Conservation (phyloP, 179 eudicot species). For the Actinidia arguta region DNA sequence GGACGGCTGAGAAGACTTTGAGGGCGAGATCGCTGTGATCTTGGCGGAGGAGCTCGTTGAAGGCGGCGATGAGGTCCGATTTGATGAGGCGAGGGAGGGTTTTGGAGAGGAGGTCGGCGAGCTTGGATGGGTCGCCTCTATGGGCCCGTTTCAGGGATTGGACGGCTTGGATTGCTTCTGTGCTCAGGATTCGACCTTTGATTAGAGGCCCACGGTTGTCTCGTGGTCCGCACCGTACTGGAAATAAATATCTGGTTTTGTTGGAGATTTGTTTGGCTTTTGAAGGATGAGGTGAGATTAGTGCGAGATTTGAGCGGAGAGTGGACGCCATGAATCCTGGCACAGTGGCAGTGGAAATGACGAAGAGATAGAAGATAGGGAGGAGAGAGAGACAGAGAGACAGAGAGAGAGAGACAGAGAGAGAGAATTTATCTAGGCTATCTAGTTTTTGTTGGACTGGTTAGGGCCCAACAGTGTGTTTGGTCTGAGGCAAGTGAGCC, state of each 20-base stretch:
- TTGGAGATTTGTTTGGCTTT: slow-evolving; percentile 10
- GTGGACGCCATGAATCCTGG: slow-evolving; percentile 19
- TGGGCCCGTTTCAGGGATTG: slow-evolving; percentile 82
- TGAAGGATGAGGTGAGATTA: slow-evolving; percentile 26
- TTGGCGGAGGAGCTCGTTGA: slow-evolving; percentile 84
- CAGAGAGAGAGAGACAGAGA: background rate
- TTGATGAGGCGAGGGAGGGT: slow-evolving; percentile 73
- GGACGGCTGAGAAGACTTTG: slow-evolving; percentile 59
- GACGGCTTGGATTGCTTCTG: slow-evolving; percentile 90
- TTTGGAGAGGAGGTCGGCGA: slow-evolving; percentile 29
- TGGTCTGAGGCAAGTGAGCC: no score
- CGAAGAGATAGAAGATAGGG: background rate
- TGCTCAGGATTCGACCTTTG: slow-evolving; percentile 76
- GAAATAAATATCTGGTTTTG: slow-evolving; percentile 13
- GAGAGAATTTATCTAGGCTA: no score
- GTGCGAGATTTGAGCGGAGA: slow-evolving; percentile 38
- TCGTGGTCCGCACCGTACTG: slow-evolving; percentile 72
- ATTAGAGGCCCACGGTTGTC: slow-evolving; percentile 75
- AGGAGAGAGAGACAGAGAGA: background rate
- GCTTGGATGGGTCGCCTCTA: slow-evolving; percentile 28
- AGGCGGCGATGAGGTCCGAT: slow-evolving; percentile 78
- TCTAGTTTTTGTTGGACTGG: no score
- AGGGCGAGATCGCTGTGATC: slow-evolving; percentile 62
- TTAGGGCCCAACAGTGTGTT: no score
- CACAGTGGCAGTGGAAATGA: background rate